Evolutionary conservation across 345 rosid species (phyloP).

Genomic region (Passiflora organensis): DNA sequence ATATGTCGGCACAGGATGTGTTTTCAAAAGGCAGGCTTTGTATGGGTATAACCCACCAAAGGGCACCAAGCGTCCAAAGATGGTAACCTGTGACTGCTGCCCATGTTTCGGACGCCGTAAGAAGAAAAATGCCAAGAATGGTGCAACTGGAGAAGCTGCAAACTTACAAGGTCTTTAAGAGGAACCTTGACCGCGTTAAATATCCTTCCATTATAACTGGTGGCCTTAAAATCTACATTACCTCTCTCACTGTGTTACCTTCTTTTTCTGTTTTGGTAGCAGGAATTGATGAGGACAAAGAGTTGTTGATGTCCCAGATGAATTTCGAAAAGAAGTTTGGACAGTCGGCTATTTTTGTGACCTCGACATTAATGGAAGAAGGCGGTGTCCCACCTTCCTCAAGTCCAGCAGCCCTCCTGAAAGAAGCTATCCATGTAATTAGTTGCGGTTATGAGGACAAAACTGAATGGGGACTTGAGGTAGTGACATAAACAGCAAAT

Average conservation of each 20-base stretch:
- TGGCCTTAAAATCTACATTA: too few relatives aligned
- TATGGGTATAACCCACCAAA: conserved; percentile 31
- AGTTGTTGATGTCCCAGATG: conserved; percentile 81
- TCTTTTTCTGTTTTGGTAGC: not conserved
- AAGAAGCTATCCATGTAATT: conserved; percentile 97
- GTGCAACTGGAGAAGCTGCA: conserved; percentile 44
- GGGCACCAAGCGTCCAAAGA: conserved; percentile 69
- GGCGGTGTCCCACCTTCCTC: conserved; percentile 99
- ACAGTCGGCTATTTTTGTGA: conserved; percentile 82
- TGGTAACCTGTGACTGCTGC: conserved; percentile 94
- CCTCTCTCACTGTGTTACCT: not conserved
- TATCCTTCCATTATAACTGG: not conserved
- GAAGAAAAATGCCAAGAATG: conserved; percentile 49
- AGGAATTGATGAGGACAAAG: conserved; percentile 71
- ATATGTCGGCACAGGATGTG: conserved; percentile 34
- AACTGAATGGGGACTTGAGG: conserved; percentile 99
- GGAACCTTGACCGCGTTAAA: not conserved
- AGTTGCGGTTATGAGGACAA: conserved; percentile 98
- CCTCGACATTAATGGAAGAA: conserved; percentile 89
- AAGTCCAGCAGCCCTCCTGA: conserved; percentile 87
- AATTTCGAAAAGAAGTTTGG: conserved; percentile 92
- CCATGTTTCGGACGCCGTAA: conserved; percentile 88
- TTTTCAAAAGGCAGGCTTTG: conserved; percentile 26
- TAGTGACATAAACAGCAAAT: conserved; percentile 21
- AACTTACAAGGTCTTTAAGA: conserved; percentile 47